These are phyloP conservation scores for Tausonia pullulans DNA, from an alignment of 1,284 basidiomycete genomes.

Conservation along the genomic window DNA sequence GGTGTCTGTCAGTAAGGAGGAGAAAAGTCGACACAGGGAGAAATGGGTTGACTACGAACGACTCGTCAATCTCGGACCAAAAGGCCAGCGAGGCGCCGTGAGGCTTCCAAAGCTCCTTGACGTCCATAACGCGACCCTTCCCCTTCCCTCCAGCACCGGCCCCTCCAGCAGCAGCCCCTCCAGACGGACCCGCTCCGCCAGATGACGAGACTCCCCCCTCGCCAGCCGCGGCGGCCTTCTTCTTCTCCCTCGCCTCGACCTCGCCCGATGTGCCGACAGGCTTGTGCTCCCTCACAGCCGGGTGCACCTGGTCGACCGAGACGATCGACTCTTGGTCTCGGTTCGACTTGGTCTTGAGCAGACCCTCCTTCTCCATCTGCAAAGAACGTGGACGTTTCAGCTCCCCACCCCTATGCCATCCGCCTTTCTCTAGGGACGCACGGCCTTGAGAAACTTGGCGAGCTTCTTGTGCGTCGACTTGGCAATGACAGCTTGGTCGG, in stretches of 20 bases:
- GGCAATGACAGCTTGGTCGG: not conserved
- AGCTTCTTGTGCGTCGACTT: slow-evolving; percentile 13
- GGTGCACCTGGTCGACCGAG: slow-evolving; percentile 4
- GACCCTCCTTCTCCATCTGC: slow-evolving; percentile 18
- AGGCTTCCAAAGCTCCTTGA: slow-evolving; percentile 8
- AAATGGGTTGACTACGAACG: not conserved
- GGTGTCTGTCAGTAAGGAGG: no score
- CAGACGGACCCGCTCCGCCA: not conserved
- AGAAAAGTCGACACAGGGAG: not conserved
- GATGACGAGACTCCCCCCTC: not conserved
- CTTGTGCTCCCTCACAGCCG: slow-evolving; percentile 1
- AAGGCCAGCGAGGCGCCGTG: slow-evolving; percentile 2
- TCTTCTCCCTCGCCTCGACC: slow-evolving; percentile 4
- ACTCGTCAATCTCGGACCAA: slow-evolving; percentile 1
- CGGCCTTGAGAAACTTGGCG: slow-evolving; percentile 16
- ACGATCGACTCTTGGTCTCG: slow-evolving; percentile 12
- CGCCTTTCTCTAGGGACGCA: not conserved
- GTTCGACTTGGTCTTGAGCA: slow-evolving; percentile 11
- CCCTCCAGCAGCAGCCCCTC: not conserved
- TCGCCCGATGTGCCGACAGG: slow-evolving; percentile 9
- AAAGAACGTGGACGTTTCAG: not conserved
- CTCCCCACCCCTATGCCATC: no score
- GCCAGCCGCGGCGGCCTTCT: slow-evolving; percentile 7
- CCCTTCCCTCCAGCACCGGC: not conserved
- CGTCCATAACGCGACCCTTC: not conserved